Percentiles rank a stretch among this genome's conserved stretches.
phyloP scores from a whole-genome alignment of 306 rosid species.

The Hippophae rhamnoides region DNA sequence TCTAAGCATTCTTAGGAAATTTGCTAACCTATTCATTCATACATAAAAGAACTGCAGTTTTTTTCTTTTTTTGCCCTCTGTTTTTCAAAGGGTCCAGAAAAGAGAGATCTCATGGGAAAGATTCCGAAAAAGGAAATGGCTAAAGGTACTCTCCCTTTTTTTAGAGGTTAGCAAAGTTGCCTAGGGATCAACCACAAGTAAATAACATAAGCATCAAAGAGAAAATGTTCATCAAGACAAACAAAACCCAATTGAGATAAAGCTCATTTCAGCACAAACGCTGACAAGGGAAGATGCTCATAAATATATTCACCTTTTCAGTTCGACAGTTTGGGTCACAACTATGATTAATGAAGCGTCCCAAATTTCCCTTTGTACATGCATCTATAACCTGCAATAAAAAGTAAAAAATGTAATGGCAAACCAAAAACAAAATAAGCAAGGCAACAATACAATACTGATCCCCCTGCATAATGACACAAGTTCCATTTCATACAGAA shows the following conservation, averaged over 20 bases:
- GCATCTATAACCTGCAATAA: slow-evolving; percentile 92
- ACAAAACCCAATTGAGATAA: neutral
- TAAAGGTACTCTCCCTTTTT: neutral
- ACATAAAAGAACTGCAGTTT: neutral
- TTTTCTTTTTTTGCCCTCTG: neutral
- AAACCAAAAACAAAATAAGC: neutral
- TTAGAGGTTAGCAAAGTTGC: neutral
- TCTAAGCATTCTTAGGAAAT: neutral
- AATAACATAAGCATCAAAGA: neutral
- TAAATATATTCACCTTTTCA: slow-evolving; percentile 57
- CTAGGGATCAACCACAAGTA: neutral
- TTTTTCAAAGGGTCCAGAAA: neutral
- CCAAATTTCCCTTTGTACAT: slow-evolving; percentile 95
- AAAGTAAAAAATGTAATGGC: slow-evolving; percentile 17
- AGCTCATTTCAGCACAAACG: slow-evolving; percentile 1
- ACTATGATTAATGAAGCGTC: slow-evolving; percentile 97
- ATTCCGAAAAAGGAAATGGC: neutral
- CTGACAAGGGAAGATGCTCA: neutral
- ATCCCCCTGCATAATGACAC: neutral
- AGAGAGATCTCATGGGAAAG: neutral
- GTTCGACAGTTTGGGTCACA: slow-evolving; percentile 98
- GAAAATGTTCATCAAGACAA: slow-evolving; percentile 3
- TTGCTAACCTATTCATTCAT: neutral
- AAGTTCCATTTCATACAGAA: neutral
- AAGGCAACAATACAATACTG: neutral